A percentile compares a stretch with the other conserved stretches of the same genome.
phyloP scores from a whole-genome alignment of 2,329 filamentous ascomycete genomes.

The Talaromyces sp. region DNA sequence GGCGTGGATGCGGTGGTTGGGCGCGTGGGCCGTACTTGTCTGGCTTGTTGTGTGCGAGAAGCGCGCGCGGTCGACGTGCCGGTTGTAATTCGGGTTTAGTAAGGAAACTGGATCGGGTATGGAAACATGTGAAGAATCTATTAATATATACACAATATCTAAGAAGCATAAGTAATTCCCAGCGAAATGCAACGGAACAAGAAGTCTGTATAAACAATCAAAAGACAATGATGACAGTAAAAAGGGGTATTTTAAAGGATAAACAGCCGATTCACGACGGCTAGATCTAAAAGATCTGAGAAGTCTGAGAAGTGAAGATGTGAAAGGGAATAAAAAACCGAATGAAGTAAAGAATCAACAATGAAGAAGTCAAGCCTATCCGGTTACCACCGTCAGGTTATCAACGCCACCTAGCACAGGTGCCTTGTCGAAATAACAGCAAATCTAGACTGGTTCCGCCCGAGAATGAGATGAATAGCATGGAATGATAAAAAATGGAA shows the following conservation, averaged over 20 bases:
- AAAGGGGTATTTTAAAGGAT: background rate
- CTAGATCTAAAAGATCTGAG: background rate
- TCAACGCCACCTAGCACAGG: background rate
- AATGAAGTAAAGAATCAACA: background rate
- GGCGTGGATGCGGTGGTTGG: conserved; percentile 38
- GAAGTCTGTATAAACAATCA: background rate
- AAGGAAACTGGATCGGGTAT: background rate
- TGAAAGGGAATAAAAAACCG: background rate
- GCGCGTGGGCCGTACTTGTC: conserved; percentile 31
- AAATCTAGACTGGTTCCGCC: background rate
- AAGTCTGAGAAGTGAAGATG: background rate
- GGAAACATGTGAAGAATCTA: background rate
- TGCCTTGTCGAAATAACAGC: background rate
- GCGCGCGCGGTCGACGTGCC: conserved; percentile 33
- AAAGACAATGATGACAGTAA: background rate
- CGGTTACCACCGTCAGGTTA: background rate
- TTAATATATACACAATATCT: background rate
- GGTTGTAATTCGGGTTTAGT: conserved; percentile 32
- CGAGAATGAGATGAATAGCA: background rate
- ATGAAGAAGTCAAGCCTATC: background rate
- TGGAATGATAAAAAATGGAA: background rate
- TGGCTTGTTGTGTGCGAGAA: conserved; percentile 39
- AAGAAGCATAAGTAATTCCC: background rate
- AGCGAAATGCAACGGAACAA: background rate
- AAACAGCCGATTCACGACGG: background rate